Evolutionary conservation across 192 early-diverging fungal species (phyloP).

Genomic region (Helicostylum pulchrum): DNA sequence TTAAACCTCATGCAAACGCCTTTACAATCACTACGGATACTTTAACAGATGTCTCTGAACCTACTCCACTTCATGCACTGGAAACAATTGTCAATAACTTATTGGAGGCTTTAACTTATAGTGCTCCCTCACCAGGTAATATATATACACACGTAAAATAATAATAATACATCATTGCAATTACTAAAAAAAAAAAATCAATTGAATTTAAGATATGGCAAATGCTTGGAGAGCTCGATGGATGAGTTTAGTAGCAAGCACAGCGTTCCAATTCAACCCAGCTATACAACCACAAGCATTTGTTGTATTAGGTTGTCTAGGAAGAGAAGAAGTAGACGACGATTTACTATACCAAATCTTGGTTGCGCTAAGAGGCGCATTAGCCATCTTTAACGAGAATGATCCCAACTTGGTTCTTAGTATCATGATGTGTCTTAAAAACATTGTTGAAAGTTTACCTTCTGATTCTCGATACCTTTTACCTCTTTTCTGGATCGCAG

Average conservation of each 20-base stretch:
- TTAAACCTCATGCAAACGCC: constrained; percentile 61
- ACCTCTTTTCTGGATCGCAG: constrained; percentile 88
- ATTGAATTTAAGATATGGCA: constrained; percentile 58
- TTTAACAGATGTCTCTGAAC: constrained; percentile 49
- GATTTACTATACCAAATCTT: constrained; percentile 92
- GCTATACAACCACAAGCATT: constrained; percentile 94
- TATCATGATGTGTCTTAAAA: constrained; percentile 88
- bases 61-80: constrained; percentile 45
- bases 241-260: constrained; percentile 87
- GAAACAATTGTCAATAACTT: constrained; percentile 59
- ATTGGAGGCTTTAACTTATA: constrained; percentile 63
- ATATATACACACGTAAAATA: no score
- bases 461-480: constrained; percentile 78
- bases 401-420: constrained; percentile 78
- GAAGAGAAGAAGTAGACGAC: constrained; percentile 87
- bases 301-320: constrained; percentile 84
- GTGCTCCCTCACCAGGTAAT: constrained; percentile 63
- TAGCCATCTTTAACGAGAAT: constrained; percentile 81
- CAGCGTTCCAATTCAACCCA: constrained; percentile 92
- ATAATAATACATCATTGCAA: neutral
- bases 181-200: neutral
- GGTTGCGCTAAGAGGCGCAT: constrained; percentile 81
- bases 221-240: constrained; percentile 86
- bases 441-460: constrained; percentile 82
- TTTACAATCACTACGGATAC: constrained; percentile 62